phyloP scores from a whole-genome alignment of 352 stramenopile genomes.

The Phytophthora quininea region DNA sequence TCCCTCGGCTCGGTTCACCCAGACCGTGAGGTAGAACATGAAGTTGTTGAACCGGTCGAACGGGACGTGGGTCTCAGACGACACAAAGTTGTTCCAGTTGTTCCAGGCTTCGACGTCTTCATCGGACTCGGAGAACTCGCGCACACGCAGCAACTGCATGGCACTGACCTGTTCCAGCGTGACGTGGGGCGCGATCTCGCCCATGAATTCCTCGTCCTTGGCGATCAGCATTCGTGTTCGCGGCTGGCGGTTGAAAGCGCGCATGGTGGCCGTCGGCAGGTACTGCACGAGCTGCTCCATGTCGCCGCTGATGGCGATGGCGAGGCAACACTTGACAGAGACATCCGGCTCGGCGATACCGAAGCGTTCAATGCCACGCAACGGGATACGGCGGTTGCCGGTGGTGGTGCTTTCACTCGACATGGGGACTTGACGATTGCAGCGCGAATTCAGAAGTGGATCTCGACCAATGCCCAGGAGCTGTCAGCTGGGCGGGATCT shows the following conservation, averaged over 20 bases:
- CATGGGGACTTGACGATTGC: too few relatives aligned
- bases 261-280: slow-evolving; percentile 26
- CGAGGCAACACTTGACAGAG: slow-evolving; percentile 31
- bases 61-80: slow-evolving; percentile 31
- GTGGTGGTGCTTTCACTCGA: not conserved
- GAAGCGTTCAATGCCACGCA: slow-evolving; percentile 37
- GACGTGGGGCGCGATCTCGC: slow-evolving; percentile 44
- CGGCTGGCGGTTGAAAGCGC: slow-evolving; percentile 50
- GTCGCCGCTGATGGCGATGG: slow-evolving; percentile 25
- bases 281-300: slow-evolving; percentile 19
- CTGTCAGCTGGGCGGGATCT: too few relatives aligned
- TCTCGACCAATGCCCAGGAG: too few relatives aligned
- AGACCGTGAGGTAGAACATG: slow-evolving; percentile 54
- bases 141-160: slow-evolving; percentile 36
- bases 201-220: slow-evolving; percentile 34
- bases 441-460: too few relatives aligned
- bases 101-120: slow-evolving; percentile 26
- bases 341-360: slow-evolving; percentile 22
- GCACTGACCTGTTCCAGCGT: slow-evolving; percentile 37
- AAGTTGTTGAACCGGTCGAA: slow-evolving; percentile 58
- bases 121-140: slow-evolving; percentile 29
- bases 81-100: slow-evolving; percentile 47
- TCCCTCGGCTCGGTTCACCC: slow-evolving; percentile 38
- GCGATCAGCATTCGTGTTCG: slow-evolving; percentile 39
- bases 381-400: slow-evolving; percentile 8